Conservation (phyloP, 2,329 filamentous ascomycete species). For the Arthrobotrys pseudoclavata region DNA sequence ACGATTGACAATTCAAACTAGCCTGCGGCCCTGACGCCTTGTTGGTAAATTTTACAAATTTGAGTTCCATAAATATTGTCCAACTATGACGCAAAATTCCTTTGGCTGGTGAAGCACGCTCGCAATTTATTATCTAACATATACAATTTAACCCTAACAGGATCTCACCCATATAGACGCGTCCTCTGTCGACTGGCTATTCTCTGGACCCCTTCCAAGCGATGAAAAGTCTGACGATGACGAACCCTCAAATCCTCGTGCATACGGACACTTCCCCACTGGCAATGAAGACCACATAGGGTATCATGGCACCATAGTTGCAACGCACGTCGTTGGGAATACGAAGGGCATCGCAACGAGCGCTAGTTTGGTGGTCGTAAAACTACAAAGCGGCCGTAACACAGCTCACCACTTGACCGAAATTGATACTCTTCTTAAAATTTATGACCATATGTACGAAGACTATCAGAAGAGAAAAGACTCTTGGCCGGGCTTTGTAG, state of each 20-base stretch:
- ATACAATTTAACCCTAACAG: neutral
- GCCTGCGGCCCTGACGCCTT: no score
- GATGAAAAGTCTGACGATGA: constrained; percentile 4
- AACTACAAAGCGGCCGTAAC: neutral
- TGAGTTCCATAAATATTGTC: no score
- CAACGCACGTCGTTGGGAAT: neutral
- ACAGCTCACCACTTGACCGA: neutral
- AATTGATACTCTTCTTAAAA: neutral
- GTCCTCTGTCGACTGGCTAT: constrained; percentile 8
- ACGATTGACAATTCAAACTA: no score
- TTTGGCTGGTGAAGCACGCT: no score
- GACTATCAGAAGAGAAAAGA: neutral
- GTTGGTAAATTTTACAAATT: no score
- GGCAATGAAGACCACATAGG: neutral
- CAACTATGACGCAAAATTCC: no score
- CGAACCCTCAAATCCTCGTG: neutral
- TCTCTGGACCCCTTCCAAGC: neutral
- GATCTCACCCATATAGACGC: neutral
- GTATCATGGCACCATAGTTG: constrained; percentile 5
- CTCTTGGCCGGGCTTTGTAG: constrained; percentile 1
- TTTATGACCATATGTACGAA: constrained; percentile 16
- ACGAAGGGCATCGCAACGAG: neutral
- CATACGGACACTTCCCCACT: neutral
- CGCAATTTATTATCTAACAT: no score
- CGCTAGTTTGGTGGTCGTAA: neutral